phyloP scores from a whole-genome alignment of 495 filamentous ascomycete genomes.

The Penicillium cataractarum region DNA sequence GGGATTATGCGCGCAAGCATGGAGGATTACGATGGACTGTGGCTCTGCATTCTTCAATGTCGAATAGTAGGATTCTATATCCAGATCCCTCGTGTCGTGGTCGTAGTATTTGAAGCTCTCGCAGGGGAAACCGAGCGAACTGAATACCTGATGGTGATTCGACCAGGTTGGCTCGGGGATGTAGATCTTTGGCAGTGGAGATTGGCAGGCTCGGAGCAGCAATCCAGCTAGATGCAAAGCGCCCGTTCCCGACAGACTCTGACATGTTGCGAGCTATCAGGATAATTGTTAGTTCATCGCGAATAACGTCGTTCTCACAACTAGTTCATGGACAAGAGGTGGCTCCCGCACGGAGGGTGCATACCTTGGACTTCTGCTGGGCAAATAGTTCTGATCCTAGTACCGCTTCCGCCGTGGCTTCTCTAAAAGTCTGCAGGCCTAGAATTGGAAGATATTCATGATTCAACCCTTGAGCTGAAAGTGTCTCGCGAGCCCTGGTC shows the following conservation, averaged over 20 bases:
- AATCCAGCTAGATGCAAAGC: slow-evolving; percentile 79
- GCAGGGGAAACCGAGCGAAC: slow-evolving; percentile 35
- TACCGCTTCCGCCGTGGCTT: slow-evolving; percentile 24
- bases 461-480: slow-evolving; percentile 16
- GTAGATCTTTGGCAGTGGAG: slow-evolving; percentile 30
- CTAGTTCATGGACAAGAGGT: too few relatives aligned
- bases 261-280: slow-evolving; percentile 42
- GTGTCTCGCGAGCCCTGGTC: slow-evolving; percentile 18
- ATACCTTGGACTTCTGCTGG: not conserved
- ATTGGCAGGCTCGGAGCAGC: slow-evolving; percentile 58
- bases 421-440: slow-evolving; percentile 32
- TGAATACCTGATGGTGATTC: slow-evolving; percentile 44
- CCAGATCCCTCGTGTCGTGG: slow-evolving; percentile 19
- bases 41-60: slow-evolving; percentile 25
- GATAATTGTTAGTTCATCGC: too few relatives aligned
- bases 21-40: slow-evolving; percentile 42
- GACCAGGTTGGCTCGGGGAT: slow-evolving; percentile 43
- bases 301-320: too few relatives aligned
- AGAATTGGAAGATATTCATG: slow-evolving; percentile 47
- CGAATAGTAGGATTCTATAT: slow-evolving; percentile 26
- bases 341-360: not conserved
- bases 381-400: slow-evolving; percentile 21
- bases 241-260: slow-evolving; percentile 85
- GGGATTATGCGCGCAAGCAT: slow-evolving; percentile 53
- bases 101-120: slow-evolving; percentile 34